Evolutionary conservation across 2,329 filamentous ascomycete genomes (phyloP), one percentile per base, ranked within the genome.

Genomic region (Cladosporium cucumerinum): DNA sequence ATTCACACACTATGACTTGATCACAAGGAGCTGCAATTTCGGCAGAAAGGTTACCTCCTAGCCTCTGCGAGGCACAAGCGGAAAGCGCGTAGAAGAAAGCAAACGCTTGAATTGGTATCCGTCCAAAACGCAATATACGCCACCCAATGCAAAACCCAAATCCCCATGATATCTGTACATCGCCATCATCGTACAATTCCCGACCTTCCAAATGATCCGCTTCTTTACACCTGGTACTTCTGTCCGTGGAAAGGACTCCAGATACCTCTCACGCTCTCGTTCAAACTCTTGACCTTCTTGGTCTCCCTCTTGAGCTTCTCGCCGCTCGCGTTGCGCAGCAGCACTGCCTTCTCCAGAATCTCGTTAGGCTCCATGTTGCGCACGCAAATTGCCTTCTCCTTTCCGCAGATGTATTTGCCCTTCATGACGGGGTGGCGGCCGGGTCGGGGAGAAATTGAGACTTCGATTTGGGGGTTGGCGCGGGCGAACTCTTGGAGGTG

Each of bases 351-450:
- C 75, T 92, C 84, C 63, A 93, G 76, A 43, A 99, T 89, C 77
- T 96, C 89, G 66, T 89, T 86, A 32, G 88, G 86, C 71, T 93
- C 88, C 75, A 97, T 78, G 73, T 97, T 98, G 71, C 90, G 87
- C 65, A 98, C 93, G 78, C 93, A 97, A 61, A 98, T 87, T 11
- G 92, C 86, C 78, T 95, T 95, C 68, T 90, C 85, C 30, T 87
- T 85, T 68, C 94, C 93, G 78, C 97, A 98, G 82, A 98, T 92
- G 80, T 96, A 99, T 78, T 92, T 86, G 65, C 92, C 95, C 72
- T 89, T 87, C 72, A 99, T 87, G 68, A 97, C 87, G 43, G 95
- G 95, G 79, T 98, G 94, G 75, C 90, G 90, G 72, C 88, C 84
- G n/a, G 93, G 94, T 70, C 93, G 89, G 21, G 94, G 95, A 46